Evolutionary conservation across 1,284 basidiomycete species (phyloP).

Genomic region (Rhodotorula sp.): DNA sequence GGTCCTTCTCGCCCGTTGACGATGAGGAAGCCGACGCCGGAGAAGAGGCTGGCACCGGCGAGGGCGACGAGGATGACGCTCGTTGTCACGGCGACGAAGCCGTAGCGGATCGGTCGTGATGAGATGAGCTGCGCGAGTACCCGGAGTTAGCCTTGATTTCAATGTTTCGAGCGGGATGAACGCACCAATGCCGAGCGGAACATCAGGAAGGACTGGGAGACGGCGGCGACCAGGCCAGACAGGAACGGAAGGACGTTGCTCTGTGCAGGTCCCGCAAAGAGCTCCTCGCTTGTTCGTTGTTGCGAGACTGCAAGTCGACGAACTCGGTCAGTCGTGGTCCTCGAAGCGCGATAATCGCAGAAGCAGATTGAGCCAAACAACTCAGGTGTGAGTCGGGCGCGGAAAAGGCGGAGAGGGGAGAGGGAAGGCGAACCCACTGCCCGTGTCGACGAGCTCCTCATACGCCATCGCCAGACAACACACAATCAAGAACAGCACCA

Average conservation of each 20-base stretch:
- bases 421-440: constrained; percentile 1
- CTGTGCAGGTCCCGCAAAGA: constrained; percentile 8
- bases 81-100: not conserved
- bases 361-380: too few relatives aligned
- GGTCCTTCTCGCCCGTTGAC: not conserved
- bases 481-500: constrained; percentile 1
- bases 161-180: not conserved
- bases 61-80: not conserved
- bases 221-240: not conserved
- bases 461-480: constrained; percentile 10
- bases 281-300: not conserved
- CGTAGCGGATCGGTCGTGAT: not conserved
- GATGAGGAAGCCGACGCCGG: constrained; percentile 1
- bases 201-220: constrained; percentile 14
- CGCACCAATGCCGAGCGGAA: constrained; percentile 14
- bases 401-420: too few relatives aligned
- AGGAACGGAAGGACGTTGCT: constrained; percentile 7
- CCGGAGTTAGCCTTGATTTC: not conserved
- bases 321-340: not conserved
- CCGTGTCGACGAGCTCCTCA: constrained; percentile 10
- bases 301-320: constrained; percentile 7
- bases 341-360: too few relatives aligned
- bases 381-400: too few relatives aligned
- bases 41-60: not conserved
- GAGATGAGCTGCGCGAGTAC: constrained; percentile 8